These are phyloP conservation scores for Auriscalpium orientale DNA, from an alignment of 768 basidiomycete genomes.

Conservation along the genomic window DNA sequence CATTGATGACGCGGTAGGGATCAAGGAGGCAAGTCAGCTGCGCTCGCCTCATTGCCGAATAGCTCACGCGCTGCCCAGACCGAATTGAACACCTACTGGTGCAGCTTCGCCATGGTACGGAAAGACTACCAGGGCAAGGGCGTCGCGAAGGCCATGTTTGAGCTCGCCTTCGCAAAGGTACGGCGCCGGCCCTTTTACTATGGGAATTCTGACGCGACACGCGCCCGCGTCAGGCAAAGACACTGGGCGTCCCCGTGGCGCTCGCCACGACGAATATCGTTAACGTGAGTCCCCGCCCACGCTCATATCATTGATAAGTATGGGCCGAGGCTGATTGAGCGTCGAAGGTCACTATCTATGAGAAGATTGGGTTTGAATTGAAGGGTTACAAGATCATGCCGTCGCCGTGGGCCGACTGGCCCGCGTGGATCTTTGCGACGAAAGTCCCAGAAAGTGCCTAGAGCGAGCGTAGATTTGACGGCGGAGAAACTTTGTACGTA, in stretches of 20 bases:
- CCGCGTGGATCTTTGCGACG: conserved; percentile 9
- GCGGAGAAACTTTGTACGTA: too few species aligned
- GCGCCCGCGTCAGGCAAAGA: not conserved
- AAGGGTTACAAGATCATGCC: conserved; percentile 7
- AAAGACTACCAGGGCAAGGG: conserved; percentile 14
- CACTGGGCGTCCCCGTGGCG: not conserved
- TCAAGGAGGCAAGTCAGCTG: conserved; percentile 2
- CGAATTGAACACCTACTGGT: conserved; percentile 10
- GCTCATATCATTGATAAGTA: not conserved
- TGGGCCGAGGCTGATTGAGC: not conserved
- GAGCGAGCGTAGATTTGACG: too few species aligned
- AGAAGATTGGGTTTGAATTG: conserved; percentile 12
- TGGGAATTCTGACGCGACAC: not conserved
- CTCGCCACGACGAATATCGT: conserved; percentile 1
- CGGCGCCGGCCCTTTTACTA: not conserved
- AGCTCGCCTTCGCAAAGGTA: conserved; percentile 7
- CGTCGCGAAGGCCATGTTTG: conserved; percentile 6
- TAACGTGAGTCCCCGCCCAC: conserved; percentile 1
- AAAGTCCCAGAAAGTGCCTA: too few species aligned
- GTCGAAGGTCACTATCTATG: conserved; percentile 11
- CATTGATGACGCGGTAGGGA: not conserved
- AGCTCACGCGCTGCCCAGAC: not conserved
- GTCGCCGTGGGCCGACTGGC: conserved; percentile 16
- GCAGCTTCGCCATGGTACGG: conserved; percentile 10
- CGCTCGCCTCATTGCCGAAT: not conserved